Evolutionary conservation across 2,329 filamentous ascomycete genomes (phyloP), one percentile per base, ranked within the genome.

Genomic region (Neodidymelliopsis sp.): DNA sequence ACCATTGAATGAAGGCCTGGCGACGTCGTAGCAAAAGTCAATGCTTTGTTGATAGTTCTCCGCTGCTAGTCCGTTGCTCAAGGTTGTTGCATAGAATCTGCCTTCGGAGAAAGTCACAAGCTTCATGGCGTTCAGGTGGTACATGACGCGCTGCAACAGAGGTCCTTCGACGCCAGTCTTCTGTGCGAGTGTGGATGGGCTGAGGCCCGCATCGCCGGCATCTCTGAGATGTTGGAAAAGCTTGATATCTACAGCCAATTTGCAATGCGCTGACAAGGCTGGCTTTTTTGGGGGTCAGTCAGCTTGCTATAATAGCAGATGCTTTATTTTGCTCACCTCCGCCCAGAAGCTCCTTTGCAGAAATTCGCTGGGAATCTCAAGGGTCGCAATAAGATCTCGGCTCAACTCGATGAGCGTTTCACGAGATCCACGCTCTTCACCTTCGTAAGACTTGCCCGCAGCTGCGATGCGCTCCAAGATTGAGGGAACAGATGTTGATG

Each of bases 121-220:
- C 34, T 75, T 66, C 68, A 74, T 76, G 2, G 73, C 70, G 4
- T 70, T 66, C 1, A 76, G 65, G 35, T 76, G 74, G 39, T 68
- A 70, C n/a, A 69, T 56, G 6, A 70, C 64, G 11, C 74, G 68
- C 57, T 65, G 38, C 5, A 63, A 57, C 9, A 74, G 49, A 11
- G 53, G 19, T 4, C 50, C 29, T 38, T 74, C 57, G 3, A 73
- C 61, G 2, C 61, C 59, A 4, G 65, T 63, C 41, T 70, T 72
- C 5, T 56, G 30, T 0, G 72, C 63, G 10, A 76, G 49, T 2
- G 58, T 59, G 3, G 51, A 42, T 1, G 59, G 35, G 18, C 34
- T 63, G 15, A 71, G 23, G 2, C 71, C 72, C 3, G 43, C 20
- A 3, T 49, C 34, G 2, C 62, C 63, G 8, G 63, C 60, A 2